Evolutionary conservation across 164 flowering plant genomes (phyloP), one percentile per base, ranked within the genome.

Genomic region (Cinnamomum chago): DNA sequence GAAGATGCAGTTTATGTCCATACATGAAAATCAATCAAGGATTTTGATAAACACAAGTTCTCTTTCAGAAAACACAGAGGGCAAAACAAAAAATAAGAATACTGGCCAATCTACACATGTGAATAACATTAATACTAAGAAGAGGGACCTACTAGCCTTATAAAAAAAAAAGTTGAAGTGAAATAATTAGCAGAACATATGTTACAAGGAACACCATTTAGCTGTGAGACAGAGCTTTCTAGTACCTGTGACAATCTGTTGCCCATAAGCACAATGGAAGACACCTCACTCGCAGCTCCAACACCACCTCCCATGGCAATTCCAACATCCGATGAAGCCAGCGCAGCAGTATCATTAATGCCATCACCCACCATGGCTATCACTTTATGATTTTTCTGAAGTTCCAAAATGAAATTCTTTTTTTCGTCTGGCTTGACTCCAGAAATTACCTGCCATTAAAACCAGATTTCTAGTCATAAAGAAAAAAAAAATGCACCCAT

Each of bases 281-380:
- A 91, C 60, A 89, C 99, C 81, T 96, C 99, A 84, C 95, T 91
- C 12, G 99, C 98, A 75, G 98, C 99, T 76, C 95, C 97, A 80
- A 89, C 97, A 76, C 97, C 94, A 14, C 90, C 94, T 73, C 98
- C 97, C 90, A 96, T 88, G 28, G 98, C 98, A 78, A 96, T 77
- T 76, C 98, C 99, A 74, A 96, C 75, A 80, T 94, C 87, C 70
- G 97, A 82, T 73, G 89, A 85, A 68, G 99, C 99, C 81, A 96
- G 84, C 52, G 99, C 99, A 76, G 99, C 99, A 73, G 99, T 93
- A 84, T 94, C 99, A 80, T 96, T 96, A 70, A 96, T 91, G 76
- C 99, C 99, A 87, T 96, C 99, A 55, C 99, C 99, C 77, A 94
- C 99, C 98, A 96, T 96, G 18, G 97, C 97, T 65, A 96, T 95